A percentile compares a stretch with the other conserved stretches of the same genome.
Evolutionary conservation across 2,329 filamentous ascomycete genomes (phyloP).

Genomic region (Alternaria consortialis): DNA sequence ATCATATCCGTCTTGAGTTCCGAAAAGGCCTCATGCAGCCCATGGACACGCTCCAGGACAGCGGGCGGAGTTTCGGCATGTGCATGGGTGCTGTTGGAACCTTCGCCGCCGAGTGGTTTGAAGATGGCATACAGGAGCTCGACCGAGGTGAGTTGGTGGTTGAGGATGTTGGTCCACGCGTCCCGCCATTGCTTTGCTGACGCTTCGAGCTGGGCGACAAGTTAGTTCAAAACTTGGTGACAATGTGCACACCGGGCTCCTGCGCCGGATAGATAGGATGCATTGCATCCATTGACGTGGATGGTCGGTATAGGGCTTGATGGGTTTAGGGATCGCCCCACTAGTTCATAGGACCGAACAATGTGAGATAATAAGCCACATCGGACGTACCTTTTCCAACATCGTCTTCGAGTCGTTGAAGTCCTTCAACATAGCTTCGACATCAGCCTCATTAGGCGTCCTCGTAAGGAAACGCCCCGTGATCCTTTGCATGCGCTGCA

Average conservation of each 20-base stretch:
- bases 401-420: conserved; percentile 82
- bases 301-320: not conserved
- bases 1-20: conserved; percentile 76
- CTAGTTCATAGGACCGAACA: conserved; percentile 21
- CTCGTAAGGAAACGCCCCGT: conserved; percentile 76
- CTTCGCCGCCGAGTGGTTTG: conserved; percentile 75
- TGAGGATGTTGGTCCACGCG: conserved; percentile 77
- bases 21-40: conserved; percentile 71
- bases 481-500: conserved; percentile 77
- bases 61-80: conserved; percentile 68
- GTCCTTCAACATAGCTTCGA: conserved; percentile 77
- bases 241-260: not conserved
- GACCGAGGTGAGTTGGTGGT: conserved; percentile 71
- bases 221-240: conserved; percentile 1
- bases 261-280: not conserved
- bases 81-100: conserved; percentile 59
- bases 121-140: conserved; percentile 77
- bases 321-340: conserved; percentile 24
- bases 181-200: conserved; percentile 80
- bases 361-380: conserved; percentile 13
- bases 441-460: conserved; percentile 78
- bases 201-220: conserved; percentile 70
- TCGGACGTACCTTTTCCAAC: conserved; percentile 69
- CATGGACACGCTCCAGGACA: conserved; percentile 70
- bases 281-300: not conserved